Percentiles rank a stretch among this genome's conserved stretches.
Conservation (phyloP, 331 rosid species). For the Quercus lobata region DNA sequence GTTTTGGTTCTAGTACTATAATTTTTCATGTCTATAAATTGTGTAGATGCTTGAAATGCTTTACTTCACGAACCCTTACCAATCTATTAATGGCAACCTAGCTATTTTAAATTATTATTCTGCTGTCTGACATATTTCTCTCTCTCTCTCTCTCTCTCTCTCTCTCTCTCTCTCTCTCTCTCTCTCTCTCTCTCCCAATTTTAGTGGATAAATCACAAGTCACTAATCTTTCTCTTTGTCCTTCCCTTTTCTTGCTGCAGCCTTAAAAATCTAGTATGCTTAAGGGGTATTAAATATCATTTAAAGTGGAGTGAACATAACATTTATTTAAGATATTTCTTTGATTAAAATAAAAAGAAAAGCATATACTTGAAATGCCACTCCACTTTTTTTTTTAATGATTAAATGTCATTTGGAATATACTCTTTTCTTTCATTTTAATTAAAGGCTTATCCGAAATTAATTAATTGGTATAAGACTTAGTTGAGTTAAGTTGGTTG, state of each 20-base stretch:
- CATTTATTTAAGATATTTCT: too few relatives aligned
- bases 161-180: too few relatives aligned
- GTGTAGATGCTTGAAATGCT: not conserved
- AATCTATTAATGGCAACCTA: not conserved
- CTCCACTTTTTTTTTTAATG: too few relatives aligned
- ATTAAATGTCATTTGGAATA: not conserved
- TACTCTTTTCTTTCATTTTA: not conserved
- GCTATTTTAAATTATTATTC: not conserved
- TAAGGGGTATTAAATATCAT: not conserved
- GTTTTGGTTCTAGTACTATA: not conserved
- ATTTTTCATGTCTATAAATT: not conserved
- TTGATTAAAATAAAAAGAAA: too few relatives aligned
- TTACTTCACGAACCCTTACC: not conserved
- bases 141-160: too few relatives aligned
- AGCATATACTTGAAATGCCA: too few relatives aligned
- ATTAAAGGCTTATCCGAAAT: not conserved
- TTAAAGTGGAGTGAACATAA: not conserved
- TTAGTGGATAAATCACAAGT: not conserved
- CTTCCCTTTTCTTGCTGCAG: not conserved
- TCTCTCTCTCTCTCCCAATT: not conserved
- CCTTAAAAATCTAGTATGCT: not conserved
- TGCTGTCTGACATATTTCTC: not conserved
- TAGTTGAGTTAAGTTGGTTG: not conserved
- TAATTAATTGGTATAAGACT: not conserved
- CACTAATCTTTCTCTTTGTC: not conserved